Evolutionary conservation across 768 basidiomycete species (phyloP), one percentile per base, ranked within the genome.

Genomic region (Psilocybe cyanescens): DNA sequence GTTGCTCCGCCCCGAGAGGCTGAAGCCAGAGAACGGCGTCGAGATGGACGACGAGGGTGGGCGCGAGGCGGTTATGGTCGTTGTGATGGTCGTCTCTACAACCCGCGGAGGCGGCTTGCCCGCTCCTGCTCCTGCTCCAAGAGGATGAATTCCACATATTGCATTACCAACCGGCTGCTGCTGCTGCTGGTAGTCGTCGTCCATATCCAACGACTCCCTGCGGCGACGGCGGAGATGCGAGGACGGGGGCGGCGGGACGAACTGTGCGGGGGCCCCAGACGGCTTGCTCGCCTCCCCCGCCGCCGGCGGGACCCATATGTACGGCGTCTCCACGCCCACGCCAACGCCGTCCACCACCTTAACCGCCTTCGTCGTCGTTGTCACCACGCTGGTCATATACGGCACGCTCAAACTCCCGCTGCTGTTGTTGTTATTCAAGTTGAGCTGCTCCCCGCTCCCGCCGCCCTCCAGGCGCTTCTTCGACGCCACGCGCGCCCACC

Each of bases 281-380:
- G 68, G 62, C 45, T 56, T 62, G 51, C 60, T 63, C 29, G 53
- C 55, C 24, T 24, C 24, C 24, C 24, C 24, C 24, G 2, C 24
- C 24, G 24, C 24, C 24, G 24, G 2, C 30, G 68, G 67, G 14
- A 65, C 60, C 68, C 66, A 69, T 66, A 64, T 69, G 44, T 62
- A 67, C 35, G 68, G 66, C 31, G 50, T 64, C 29, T 65, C 65
- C n/a, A 57, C 57, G 16, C 57, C 60, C 53, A 46, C 19, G 48
- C 56, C 63, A 57, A 35, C 54, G 24, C 2, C 24, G 24, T 24
- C 24, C 24, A 24, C 24, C 24, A 24, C 24, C 24, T 24, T 24
- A 24, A 24, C 24, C 2, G 24, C 24, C 24, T 24, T 64, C 64
- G 17, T 59, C 55, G 24, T 52, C 57, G 37, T 61, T 30, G 45